Base-by-base conservation (phyloP, 1,139 yeast species). In the Arxiozyma bovina region DNA sequence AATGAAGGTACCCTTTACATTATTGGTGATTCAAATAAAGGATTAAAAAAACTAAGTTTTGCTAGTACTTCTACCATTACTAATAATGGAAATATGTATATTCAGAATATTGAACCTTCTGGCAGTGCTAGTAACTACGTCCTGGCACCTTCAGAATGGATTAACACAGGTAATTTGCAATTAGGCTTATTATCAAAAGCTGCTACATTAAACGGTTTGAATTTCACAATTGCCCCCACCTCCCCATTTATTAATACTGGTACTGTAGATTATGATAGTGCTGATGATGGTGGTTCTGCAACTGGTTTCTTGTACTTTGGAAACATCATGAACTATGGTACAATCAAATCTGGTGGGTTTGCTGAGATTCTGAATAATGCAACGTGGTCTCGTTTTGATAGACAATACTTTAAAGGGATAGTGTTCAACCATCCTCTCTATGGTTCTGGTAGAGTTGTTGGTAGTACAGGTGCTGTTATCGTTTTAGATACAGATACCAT, bases 221-320 rank as follows among this genome's bases (percentile, higher is more conserved):
- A 48, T 23, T 23, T 48, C 12, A 48, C 51, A 4, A 15, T 48
- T 9, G 51, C 51, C n/a, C 51, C 51, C 12, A 42, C 45, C 11
- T 25, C 46, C 18, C 21, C 41, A 8, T 48, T 48, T 20, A 18
- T 34, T 9, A 48, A 48, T 22, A 22, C 27, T 8, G 51, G 51
- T 41, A 48, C 51, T 23, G 5, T 48, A 12, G 51, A 48, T 42
- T 48, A 2, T 41, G 51, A 48, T 25, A 18, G 40, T 25, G 46
- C 30, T 15, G 22, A 40, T 9, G 42, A 23, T 20, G 51, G 18
- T 23, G 40, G 38, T 21, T 21, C 22, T 9, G 40, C 45, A 17
- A 20, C 22, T 11, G 51, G 51, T 25, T 48, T 48, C 41, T 41
- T 48, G 27, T 48, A 48, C 20, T 30, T 48, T 4, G 51, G 51